A percentile compares a stretch with the other conserved stretches of the same genome.
phyloP scores from a whole-genome alignment of 805 yeast genomes.

The Sugiyamaella americana region DNA sequence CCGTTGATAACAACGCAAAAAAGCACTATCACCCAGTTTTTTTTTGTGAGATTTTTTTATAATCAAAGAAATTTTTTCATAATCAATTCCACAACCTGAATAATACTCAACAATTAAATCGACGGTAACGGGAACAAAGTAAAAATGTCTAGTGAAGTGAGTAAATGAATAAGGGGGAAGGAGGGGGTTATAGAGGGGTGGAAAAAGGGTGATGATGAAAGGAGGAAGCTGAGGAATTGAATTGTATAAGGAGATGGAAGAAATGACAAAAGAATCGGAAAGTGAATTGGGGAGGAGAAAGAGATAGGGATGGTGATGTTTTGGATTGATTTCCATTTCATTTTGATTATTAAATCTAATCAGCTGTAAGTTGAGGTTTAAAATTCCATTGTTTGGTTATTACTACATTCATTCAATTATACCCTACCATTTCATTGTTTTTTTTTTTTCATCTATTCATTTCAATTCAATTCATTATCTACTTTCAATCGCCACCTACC shows the following conservation, averaged over 20 bases:
- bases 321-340: no score
- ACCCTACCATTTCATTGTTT: no score
- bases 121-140: background rate
- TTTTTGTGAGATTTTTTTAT: no score
- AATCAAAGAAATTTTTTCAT: background rate
- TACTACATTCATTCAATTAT: no score
- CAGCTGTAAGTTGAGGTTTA: no score
- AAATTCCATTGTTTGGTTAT: no score
- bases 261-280: background rate
- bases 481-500: no score
- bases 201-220: background rate
- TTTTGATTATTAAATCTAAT: no score
- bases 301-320: no score
- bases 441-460: background rate
- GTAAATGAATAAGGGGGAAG: background rate
- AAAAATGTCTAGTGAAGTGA: conserved; percentile 5
- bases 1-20: background rate
- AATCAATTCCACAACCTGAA: background rate
- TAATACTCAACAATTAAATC: no score
- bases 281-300: background rate
- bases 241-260: background rate
- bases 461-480: background rate
- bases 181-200: background rate
- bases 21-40: background rate
- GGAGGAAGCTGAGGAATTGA: background rate